phyloP scores from a whole-genome alignment of 208 protist species.

The Leptomonas pyrrhocoris region DNA sequence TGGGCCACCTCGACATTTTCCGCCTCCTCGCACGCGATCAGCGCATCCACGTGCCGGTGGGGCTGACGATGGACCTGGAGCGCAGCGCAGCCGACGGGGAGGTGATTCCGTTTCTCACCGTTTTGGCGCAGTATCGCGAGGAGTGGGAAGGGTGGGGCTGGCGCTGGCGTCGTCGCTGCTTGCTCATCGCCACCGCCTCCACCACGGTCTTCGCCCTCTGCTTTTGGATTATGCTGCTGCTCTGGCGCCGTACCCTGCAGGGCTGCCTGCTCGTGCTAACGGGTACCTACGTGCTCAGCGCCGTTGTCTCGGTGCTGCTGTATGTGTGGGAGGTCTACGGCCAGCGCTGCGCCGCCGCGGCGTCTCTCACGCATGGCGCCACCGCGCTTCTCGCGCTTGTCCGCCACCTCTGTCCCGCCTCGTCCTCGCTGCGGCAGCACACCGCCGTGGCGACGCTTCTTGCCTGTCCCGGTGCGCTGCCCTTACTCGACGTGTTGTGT shows the following conservation, averaged over 20 bases:
- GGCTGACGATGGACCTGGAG: constrained; percentile 40
- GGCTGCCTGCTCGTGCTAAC: constrained; percentile 14
- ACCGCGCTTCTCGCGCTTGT: constrained; percentile 13
- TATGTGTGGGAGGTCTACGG: constrained; percentile 7
- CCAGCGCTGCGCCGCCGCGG: background rate
- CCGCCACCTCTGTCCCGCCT: constrained; percentile 18
- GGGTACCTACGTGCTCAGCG: constrained; percentile 14
- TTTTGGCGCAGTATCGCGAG: constrained; percentile 31
- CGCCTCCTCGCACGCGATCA: constrained; percentile 34
- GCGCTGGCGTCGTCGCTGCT: constrained; percentile 40
- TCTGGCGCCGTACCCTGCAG: constrained; percentile 11
- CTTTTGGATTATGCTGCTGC: constrained; percentile 22
- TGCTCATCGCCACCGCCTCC: constrained; percentile 7
- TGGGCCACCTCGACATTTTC: constrained; percentile 28
- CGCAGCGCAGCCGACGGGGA: constrained; percentile 18
- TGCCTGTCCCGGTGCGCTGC: constrained; percentile 18
- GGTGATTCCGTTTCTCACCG: constrained; percentile 34
- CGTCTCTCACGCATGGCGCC: background rate
- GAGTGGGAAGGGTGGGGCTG: constrained; percentile 48
- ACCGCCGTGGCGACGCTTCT: constrained; percentile 11
- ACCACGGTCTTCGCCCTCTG: constrained; percentile 21
- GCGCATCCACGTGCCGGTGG: constrained; percentile 26
- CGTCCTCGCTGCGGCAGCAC: constrained; percentile 6
- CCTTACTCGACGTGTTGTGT: constrained; percentile 28
- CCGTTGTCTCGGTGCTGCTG: constrained; percentile 4